Conservation (phyloP, 2,329 filamentous ascomycete species). For the Pestalotiopsis fici region DNA sequence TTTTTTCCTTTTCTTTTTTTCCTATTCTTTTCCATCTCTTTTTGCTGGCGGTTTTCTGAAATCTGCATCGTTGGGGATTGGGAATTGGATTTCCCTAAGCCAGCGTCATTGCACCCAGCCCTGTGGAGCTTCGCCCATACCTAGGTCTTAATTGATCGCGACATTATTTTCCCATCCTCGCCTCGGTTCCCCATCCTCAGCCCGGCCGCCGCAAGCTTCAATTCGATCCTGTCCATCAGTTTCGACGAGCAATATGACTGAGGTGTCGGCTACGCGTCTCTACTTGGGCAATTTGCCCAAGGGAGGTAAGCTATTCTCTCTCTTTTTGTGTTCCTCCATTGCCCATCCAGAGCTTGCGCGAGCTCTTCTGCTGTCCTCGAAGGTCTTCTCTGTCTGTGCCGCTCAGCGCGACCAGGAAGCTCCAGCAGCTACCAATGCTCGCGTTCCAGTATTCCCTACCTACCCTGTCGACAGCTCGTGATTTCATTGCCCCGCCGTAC, state of each 20-base stretch:
- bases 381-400: slow-evolving; percentile 10
- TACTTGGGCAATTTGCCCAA: slow-evolving; percentile 98
- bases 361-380: background rate
- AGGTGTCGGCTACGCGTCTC: slow-evolving; percentile 92
- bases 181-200: background rate
- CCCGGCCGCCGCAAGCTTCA: background rate
- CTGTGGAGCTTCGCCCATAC: background rate
- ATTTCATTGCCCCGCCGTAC: background rate
- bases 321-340: background rate
- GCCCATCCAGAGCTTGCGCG: background rate
- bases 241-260: slow-evolving; percentile 62
- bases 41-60: background rate
- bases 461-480: background rate
- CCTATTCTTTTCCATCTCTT: background rate
- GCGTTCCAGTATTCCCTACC: background rate
- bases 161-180: background rate
- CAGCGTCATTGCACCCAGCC: background rate
- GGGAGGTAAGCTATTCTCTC: slow-evolving; percentile 67
- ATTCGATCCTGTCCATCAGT: background rate
- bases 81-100: background rate
- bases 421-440: slow-evolving; percentile 1
- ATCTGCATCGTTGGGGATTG: background rate
- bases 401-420: slow-evolving; percentile 7
- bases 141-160: background rate
- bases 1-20: background rate